Percentiles rank a stretch among this genome's conserved stretches.
Evolutionary conservation across 2,329 filamentous ascomycete species (phyloP).

Genomic region (Fusarium graminum): DNA sequence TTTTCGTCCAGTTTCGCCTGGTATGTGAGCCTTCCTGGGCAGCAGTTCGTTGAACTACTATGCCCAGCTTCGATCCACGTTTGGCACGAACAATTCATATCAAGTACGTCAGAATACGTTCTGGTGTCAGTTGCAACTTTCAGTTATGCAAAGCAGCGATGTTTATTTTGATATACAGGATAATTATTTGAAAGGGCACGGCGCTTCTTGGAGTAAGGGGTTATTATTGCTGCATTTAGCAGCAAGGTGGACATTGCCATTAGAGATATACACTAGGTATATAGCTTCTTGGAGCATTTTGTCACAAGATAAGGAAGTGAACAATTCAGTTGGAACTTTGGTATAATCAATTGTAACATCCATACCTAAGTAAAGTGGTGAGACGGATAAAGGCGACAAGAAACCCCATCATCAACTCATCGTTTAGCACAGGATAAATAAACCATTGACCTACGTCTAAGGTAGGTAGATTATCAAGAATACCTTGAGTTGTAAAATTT

Average conservation of each 20-base stretch:
- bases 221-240: constrained; percentile 18
- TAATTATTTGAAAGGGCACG: constrained; percentile 6
- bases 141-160: not conserved
- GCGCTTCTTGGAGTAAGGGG: constrained; percentile 31
- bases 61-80: not conserved
- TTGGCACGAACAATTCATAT: constrained; percentile 2
- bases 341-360: not conserved
- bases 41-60: not conserved
- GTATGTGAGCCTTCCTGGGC: not conserved
- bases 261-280: constrained; percentile 15
- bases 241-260: constrained; percentile 10
- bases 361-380: not conserved
- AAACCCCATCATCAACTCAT: not conserved
- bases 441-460: not conserved
- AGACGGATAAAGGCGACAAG: not conserved
- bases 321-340: not conserved
- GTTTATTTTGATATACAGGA: not conserved
- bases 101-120: not conserved
- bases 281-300: constrained; percentile 8
- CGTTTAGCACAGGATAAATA: not conserved
- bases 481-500: not conserved
- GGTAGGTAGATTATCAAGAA: not conserved
- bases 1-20: not conserved
- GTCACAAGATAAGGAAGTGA: not conserved
- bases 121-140: not conserved